Base-by-base conservation (phyloP, 1,139 yeast genomes). In the Yamadazyma pseudoaaseri region DNA sequence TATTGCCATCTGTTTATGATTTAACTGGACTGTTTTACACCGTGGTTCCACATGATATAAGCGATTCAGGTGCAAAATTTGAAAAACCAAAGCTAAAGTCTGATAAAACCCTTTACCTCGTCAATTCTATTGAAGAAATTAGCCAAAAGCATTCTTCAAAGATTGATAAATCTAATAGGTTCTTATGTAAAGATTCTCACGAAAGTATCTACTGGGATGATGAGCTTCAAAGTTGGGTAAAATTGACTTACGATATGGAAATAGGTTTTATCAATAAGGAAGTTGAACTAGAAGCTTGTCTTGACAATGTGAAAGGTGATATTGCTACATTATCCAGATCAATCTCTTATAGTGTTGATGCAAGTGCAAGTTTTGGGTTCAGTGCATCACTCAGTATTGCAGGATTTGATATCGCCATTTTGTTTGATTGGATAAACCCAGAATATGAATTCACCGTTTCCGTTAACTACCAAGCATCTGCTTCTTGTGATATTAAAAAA, bases 171-270 rank as follows among this genome's bases (percentile, higher is more conserved):
- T 31, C 33, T 6, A 43, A 41, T 27, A 25, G 44, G 10, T 42
- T 54, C 26, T 39, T 42, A 16, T 39, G 49, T 12, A 26, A 35
- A 21, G 30, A 42, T 3, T 31, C 43, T 1, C 35, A 43, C 15
- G 22, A 40, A 13, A 36, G 48, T 12, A 29, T 52, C 2, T 54
- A 38, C 26, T 54, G 42, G 34, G 51, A 52, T 30, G 29, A 38
- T 5, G 38, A 39, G 6, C 39, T 39, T 2, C 13, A 34, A 13
- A 18, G 35, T 8, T 56, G 60, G 60, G 30, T 31, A 6, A 25
- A 18, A 20, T 22, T 31, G 10, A 16, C 27, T 7, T 35, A 33
- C 26, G 35, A 35, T 17, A 14, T 27, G 23, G 15, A 26, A 20
- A 17, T 31, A 4, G 14, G 5, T 5, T 26, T 22, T 11, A 11